phyloP scores from a whole-genome alignment of 768 basidiomycete species.

The Boletus rufocinnamomeus region DNA sequence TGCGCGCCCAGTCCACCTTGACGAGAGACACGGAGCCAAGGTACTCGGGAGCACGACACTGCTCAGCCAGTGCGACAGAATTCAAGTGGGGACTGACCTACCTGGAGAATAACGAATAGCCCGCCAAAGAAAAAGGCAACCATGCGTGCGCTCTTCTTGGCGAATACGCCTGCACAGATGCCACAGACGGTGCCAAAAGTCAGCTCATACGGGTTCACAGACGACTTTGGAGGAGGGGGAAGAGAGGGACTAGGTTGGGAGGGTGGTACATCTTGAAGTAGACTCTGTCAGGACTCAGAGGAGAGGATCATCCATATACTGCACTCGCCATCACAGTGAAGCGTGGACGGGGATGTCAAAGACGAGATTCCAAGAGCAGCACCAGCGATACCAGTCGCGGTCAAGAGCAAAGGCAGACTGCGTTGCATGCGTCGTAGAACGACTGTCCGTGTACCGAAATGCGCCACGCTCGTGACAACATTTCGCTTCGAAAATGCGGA shows the following conservation, averaged over 20 bases:
- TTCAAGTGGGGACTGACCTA: slow-evolving; percentile 34
- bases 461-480: slow-evolving; percentile 1
- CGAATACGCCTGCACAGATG: slow-evolving; percentile 87
- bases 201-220: slow-evolving; percentile 78
- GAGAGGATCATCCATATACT: background rate
- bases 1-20: slow-evolving; percentile 76
- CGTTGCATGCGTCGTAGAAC: slow-evolving; percentile 9
- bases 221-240: slow-evolving; percentile 62
- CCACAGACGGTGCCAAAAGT: slow-evolving; percentile 89
- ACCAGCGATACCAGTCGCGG: slow-evolving; percentile 40
- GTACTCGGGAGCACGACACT: slow-evolving; percentile 55
- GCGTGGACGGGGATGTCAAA: slow-evolving; percentile 32
- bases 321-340: slow-evolving; percentile 58
- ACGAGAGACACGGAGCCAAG: slow-evolving; percentile 71
- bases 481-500: slow-evolving; percentile 8
- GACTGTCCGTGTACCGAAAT: background rate
- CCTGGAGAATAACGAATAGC: slow-evolving; percentile 88
- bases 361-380: slow-evolving; percentile 48
- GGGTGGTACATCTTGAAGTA: slow-evolving; percentile 12
- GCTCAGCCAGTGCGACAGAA: slow-evolving; percentile 3
- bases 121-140: slow-evolving; percentile 89
- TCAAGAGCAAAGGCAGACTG: slow-evolving; percentile 22
- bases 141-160: slow-evolving; percentile 90
- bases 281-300: slow-evolving; percentile 7
- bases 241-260: slow-evolving; percentile 15